Percentiles rank a stretch among this genome's conserved stretches.
Evolutionary conservation across 164 flowering plant genomes (phyloP).

Genomic region (Magnolia kwangsiensis): DNA sequence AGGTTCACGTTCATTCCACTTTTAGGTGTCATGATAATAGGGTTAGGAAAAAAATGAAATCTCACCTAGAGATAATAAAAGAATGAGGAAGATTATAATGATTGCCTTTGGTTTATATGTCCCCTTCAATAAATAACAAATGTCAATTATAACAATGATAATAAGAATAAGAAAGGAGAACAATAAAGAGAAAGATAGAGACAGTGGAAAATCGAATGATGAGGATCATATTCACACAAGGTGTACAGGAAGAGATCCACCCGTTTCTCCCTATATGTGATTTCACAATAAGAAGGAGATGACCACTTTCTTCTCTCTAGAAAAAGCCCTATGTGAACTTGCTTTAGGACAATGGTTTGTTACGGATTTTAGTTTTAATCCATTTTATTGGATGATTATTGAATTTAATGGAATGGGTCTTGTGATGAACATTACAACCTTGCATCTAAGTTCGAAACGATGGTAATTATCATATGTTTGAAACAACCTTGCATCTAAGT

Average conservation of each 20-base stretch:
- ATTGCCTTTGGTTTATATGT: slow-evolving; percentile 37
- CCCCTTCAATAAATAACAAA: slow-evolving; percentile 18
- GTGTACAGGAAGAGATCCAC: background rate
- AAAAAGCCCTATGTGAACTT: too few species aligned
- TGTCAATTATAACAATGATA: slow-evolving; percentile 16
- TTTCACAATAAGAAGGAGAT: background rate
- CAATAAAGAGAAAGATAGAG: slow-evolving; percentile 19
- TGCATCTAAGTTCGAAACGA: too few species aligned
- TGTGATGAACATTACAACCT: too few species aligned
- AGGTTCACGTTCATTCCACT: background rate
- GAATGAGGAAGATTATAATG: slow-evolving; percentile 19
- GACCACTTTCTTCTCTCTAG: background rate
- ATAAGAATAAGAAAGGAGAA: slow-evolving; percentile 25
- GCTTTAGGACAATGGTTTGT: too few species aligned
- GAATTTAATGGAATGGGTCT: too few species aligned
- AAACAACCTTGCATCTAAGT: too few species aligned
- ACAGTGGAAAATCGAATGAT: slow-evolving; percentile 20
- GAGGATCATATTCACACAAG: slow-evolving; percentile 8
- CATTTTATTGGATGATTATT: too few species aligned
- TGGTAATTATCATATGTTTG: too few species aligned
- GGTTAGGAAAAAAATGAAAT: slow-evolving; percentile 11
- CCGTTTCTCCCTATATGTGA: background rate
- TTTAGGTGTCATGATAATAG: slow-evolving; percentile 4
- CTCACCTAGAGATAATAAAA: slow-evolving; percentile 18
- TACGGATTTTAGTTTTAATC: too few species aligned